Evolutionary conservation across 805 yeast genomes (phyloP).

Genomic region (Candida glaebosa): DNA sequence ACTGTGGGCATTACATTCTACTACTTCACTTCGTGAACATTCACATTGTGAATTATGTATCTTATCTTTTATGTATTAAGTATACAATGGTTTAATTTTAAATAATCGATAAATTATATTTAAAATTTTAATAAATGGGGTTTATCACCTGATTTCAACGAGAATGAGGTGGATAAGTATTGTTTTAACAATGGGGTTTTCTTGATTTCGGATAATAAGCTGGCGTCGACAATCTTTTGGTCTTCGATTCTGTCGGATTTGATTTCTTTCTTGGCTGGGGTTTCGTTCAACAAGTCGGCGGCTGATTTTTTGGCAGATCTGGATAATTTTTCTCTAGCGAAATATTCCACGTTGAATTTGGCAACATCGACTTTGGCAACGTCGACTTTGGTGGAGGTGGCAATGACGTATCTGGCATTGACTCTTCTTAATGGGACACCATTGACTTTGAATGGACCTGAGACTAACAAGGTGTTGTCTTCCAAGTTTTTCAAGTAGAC

Average conservation of each 20-base stretch:
- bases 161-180: slow-evolving; percentile 93
- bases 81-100: slow-evolving; percentile 21
- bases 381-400: slow-evolving; percentile 90
- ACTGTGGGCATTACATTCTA: no score
- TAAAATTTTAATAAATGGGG: slow-evolving; percentile 98
- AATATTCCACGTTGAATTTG: slow-evolving; percentile 92
- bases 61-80: slow-evolving; percentile 27
- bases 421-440: slow-evolving; percentile 99
- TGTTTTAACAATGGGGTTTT: slow-evolving; percentile 96
- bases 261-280: slow-evolving; percentile 75
- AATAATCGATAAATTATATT: slow-evolving; percentile 19
- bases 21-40: no score
- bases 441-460: slow-evolving; percentile 99
- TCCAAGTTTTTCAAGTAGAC: slow-evolving; percentile 95
- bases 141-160: slow-evolving; percentile 96
- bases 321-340: slow-evolving; percentile 89
- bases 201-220: slow-evolving; percentile 90
- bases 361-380: slow-evolving; percentile 78
- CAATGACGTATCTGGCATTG: slow-evolving; percentile 97
- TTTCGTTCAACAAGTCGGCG: slow-evolving; percentile 85
- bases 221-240: slow-evolving; percentile 93
- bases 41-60: no score
- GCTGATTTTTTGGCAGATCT: slow-evolving; percentile 76
- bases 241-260: slow-evolving; percentile 93
- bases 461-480: slow-evolving; percentile 94